A percentile compares a stretch with the other conserved stretches of the same genome.
Evolutionary conservation across 306 rosid species (phyloP).

Genomic region (Alnus glutinosa): DNA sequence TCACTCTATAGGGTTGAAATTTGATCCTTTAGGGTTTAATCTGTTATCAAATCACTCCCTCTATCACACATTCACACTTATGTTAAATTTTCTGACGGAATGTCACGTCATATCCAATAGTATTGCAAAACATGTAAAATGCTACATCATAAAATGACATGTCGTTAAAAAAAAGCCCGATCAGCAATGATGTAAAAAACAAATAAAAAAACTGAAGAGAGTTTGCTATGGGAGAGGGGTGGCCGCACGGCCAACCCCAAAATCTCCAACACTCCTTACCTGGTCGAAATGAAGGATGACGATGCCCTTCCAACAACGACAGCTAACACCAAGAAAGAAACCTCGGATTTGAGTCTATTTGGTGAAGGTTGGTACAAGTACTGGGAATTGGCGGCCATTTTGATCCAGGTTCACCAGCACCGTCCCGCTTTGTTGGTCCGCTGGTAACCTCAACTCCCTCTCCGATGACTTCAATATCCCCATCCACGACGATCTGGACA

Average conservation of each 20-base stretch:
- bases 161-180: no score
- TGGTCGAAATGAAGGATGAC: conserved; percentile 82
- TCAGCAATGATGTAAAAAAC: no score
- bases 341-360: conserved; percentile 49
- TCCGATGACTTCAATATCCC: conserved; percentile 59
- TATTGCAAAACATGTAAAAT: no score
- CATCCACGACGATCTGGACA: conserved; percentile 85
- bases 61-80: no score
- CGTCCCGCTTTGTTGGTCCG: conserved; percentile 91
- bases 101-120: no score
- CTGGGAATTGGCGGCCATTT: conserved; percentile 88
- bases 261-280: background rate
- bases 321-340: conserved; percentile 59
- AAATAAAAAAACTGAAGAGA: no score
- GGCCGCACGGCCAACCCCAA: background rate
- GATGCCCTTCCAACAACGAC: conserved; percentile 77
- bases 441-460: conserved; percentile 70
- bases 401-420: conserved; percentile 99
- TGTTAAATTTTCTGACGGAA: no score
- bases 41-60: no score
- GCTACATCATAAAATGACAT: no score
- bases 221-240: no score
- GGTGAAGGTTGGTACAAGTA: conserved; percentile 87
- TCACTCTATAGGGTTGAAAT: no score
- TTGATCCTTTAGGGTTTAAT: no score